Percentiles rank a stretch among this genome's conserved stretches.
These are phyloP conservation scores for Puccinia coronata DNA, from an alignment of 1,284 basidiomycete species.

Conservation along the genomic window DNA sequence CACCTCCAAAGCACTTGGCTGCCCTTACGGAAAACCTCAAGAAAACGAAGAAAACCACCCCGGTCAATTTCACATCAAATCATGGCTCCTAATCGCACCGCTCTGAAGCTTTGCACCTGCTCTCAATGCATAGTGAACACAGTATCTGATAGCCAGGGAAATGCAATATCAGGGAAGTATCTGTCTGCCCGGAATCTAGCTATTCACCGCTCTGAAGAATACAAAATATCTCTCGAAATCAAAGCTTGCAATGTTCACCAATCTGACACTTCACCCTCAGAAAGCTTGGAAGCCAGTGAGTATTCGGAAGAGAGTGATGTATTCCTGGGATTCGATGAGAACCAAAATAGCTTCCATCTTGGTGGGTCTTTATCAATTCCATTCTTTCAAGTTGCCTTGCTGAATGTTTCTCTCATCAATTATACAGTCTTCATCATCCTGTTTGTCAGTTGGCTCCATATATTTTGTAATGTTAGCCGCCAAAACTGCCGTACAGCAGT, in stretches of 20 bases:
- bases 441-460: slow-evolving; percentile 22
- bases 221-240: background rate
- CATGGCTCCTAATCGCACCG: background rate
- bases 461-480: slow-evolving; percentile 32
- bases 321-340: background rate
- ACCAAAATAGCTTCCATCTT: background rate
- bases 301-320: background rate
- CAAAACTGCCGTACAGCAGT: slow-evolving; percentile 14
- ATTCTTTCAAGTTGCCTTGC: background rate
- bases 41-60: no score
- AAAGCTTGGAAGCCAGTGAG: background rate
- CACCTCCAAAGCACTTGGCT: no score
- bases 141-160: background rate
- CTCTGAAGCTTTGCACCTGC: background rate
- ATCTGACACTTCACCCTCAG: background rate
- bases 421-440: slow-evolving; percentile 9
- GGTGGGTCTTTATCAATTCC: slow-evolving; percentile 9
- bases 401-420: background rate
- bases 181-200: background rate
- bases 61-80: background rate
- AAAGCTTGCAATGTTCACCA: background rate
- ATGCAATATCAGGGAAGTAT: background rate
- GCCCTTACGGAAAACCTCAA: no score
- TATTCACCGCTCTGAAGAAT: background rate
- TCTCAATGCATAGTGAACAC: background rate